A percentile compares a stretch with the other conserved stretches of the same genome.
These are phyloP conservation scores for Singerocomus rubriflavus DNA, from an alignment of 1,284 basidiomycete genomes.

Conservation along the genomic window DNA sequence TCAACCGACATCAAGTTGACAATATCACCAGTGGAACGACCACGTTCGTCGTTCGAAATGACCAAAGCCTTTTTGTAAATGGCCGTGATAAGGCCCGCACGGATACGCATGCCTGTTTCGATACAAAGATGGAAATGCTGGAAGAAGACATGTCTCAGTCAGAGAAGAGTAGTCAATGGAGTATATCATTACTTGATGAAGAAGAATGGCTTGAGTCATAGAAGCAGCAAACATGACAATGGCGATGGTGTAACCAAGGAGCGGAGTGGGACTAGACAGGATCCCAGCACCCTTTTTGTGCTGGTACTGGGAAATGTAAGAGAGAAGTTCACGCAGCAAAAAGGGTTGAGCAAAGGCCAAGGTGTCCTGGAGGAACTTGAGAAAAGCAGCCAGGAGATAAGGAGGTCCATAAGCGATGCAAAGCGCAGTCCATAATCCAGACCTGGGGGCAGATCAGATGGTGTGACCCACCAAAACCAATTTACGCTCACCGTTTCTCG, in stretches of 20 bases:
- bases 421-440: slow-evolving; percentile 69
- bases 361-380: slow-evolving; percentile 79
- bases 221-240: slow-evolving; percentile 78
- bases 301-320: slow-evolving; percentile 80
- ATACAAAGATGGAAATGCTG: slow-evolving; percentile 83
- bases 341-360: slow-evolving; percentile 89
- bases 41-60: slow-evolving; percentile 81
- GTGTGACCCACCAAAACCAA: background rate
- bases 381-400: slow-evolving; percentile 61
- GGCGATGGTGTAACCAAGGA: slow-evolving; percentile 75
- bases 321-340: slow-evolving; percentile 76
- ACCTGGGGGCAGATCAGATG: slow-evolving; percentile 14
- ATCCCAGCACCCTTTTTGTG: slow-evolving; percentile 30
- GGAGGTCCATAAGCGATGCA: slow-evolving; percentile 77
- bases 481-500: slow-evolving; percentile 51
- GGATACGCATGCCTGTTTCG: slow-evolving; percentile 88
- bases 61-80: slow-evolving; percentile 88
- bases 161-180: background rate
- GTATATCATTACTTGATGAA: slow-evolving; percentile 69
- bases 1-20: slow-evolving; percentile 93
- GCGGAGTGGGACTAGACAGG: slow-evolving; percentile 32
- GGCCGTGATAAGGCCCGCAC: slow-evolving; percentile 80
- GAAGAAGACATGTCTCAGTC: background rate
- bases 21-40: slow-evolving; percentile 83
- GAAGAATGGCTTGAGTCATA: slow-evolving; percentile 73